Base-by-base conservation (phyloP, 2,329 filamentous ascomycete species). In the Rutstroemia sydowiana region DNA sequence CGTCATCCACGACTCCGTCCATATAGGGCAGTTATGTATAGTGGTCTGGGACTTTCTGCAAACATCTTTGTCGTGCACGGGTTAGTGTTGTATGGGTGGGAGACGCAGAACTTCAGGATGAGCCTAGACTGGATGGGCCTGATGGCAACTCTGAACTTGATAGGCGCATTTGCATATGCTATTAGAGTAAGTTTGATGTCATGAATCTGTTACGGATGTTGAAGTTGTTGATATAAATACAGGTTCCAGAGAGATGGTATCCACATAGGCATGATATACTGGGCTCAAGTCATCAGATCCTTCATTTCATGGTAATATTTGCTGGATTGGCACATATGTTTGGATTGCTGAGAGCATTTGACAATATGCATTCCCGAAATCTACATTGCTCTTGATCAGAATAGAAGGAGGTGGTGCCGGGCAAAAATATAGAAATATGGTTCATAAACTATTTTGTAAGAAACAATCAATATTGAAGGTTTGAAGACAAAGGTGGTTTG, bases 21-120 rank as follows among this genome's bases (percentile, higher is more conserved):
- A 0, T 48, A 41, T 20, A 40, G 50, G 13, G 50, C 50, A 5
- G 30, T 26, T 1, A 48, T 52, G 36, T 52, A 52, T 20, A 26
- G 16, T 3, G 30, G 50, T 34, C 5, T 48, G 8, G 44, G 50
- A 3, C 51, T 50, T 18, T 53, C 45, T 9, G 41, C 45, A 1
- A 49, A 23, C 3, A 21, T 32, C 1, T 45, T 45, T 7, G 28
- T 53, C 2, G 20, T 31, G 3, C 48, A 54, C 16, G 52, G 65
- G 64, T 45, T 59, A 40, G 2, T 48, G 57, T 71, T 91, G 1
- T 37, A 52, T 10, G 43, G 52, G 9, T 52, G 44, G 18, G 28
- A 54, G 8, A 47, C 34, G 8, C 52, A 56, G 16, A 55, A 51
- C 8, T 26, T 37, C n/a, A 48, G 54, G 20, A 58, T 58, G 44